Evolutionary conservation across 2,329 filamentous ascomycete species (phyloP), one percentile per base, ranked within the genome.

Genomic region (Knufia petricola): DNA sequence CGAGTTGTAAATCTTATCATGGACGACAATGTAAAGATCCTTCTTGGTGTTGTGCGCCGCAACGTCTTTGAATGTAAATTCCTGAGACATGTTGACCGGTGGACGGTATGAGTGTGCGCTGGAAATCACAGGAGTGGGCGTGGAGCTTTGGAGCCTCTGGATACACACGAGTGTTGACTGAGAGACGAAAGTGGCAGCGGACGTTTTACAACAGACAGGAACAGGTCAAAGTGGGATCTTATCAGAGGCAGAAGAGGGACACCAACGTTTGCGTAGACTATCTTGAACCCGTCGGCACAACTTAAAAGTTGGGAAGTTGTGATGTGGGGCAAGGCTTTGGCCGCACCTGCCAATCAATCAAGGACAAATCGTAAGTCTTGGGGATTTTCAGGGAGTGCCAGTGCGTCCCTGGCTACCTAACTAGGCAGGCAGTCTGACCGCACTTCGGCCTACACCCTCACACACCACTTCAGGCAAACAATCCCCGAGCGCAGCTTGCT

Each of bases 1-100:
- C 66, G 76, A 70, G 69, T 96, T 80, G 79, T 96, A 98, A 73
- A 98, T 82, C 76, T 95, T 95, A 71, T 95, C 89, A 74, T 96
- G 87, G 62, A 98, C 81, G 56, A 95, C 84, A 63, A 95, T 67
- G 74, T 78, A 95, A 57, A 95, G 74, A 68, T 96, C 88, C 78
- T 75, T 95, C 82, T 95, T 95, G 70, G 78, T 82, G 74, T 84
- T 86, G 78, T 94, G 87, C 71, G 81, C 79, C 55, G 84, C 76
- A 70, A 94, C 79, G 69, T 95, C 86, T 63, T 83, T 75, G 72
- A 81, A 86, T 62, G 85, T 92, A 72, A 82, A 78, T 63, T 76
- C 67, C 63, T 69, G 67, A 57, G 74, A 71, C 74, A 77, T 78
- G 58, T 58, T 67, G 46, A 36, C 21, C 9, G 21, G 9, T 19